Base-by-base conservation (phyloP, 768 basidiomycete genomes). In the Psilocybe azurescens region DNA sequence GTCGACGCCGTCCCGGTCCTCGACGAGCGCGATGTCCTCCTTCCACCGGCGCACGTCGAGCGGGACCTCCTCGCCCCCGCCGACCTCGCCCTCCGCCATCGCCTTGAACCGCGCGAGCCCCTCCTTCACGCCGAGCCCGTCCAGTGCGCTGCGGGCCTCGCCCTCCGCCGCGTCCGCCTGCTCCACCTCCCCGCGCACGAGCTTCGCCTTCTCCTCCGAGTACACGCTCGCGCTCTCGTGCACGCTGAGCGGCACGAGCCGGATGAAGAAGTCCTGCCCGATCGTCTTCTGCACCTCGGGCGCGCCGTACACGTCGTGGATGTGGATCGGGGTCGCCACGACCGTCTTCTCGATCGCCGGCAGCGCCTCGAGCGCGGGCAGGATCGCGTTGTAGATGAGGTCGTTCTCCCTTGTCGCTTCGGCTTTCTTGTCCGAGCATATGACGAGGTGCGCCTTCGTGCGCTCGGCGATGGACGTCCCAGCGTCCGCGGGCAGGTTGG, bases 151-250 rank as follows among this genome's bases (percentile, higher is more conserved):
- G 65, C 86, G 79, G 36, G 86, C 84, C 73, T 96, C 93, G 4
- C 82, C 90, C 70, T 97, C 95, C 0, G 91, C 89, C 24, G 86
- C 79, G 65, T 98, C 96, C 0, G 88, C 90, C 56, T 88, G 86
- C 79, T 98, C 97, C 7, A 91, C 92, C 73, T 99, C 95, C 5
- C 81, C 86, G 44, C 97, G 83, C 7, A 95, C 94, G 29, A 82
- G 74, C 75, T 99, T 99, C 20, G 97, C 97, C 78, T 99, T 99
- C 78, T 99, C 97, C 75, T 99, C 97, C 0, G 95, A 97, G 74
- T 99, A 99, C 13, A 99, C 89, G 61, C 90, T 93, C 13, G 97
- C 97, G 65, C 92, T 93, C 76, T 98, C 96, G 72, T 98, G 96
- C 5, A 99, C 95, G 67, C 91, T 92, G 48, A 99, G 79, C 11